These are phyloP conservation scores for Aquilaria yunnanensis DNA, from an alignment of 345 rosid species.

Conservation along the genomic window DNA sequence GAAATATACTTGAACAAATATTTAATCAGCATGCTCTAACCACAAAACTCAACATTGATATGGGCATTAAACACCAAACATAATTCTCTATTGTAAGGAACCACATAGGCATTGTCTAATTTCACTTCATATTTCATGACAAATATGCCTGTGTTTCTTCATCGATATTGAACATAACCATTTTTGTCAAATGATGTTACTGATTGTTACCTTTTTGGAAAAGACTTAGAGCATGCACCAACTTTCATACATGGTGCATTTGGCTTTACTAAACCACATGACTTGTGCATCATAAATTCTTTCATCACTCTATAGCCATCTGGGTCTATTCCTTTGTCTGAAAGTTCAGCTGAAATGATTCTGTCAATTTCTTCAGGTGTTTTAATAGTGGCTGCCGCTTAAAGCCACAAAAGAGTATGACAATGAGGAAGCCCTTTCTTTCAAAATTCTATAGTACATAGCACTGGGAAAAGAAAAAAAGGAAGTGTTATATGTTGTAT, in stretches of 20 bases:
- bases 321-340: background rate
- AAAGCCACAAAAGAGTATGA: background rate
- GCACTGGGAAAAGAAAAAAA: background rate
- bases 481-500: too few relatives aligned
- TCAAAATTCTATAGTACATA: constrained; percentile 3
- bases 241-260: background rate
- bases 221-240: background rate
- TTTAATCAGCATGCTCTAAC: background rate
- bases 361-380: background rate
- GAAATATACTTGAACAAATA: constrained; percentile 6
- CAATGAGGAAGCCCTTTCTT: constrained; percentile 7
- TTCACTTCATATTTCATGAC: background rate
- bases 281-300: constrained; percentile 6
- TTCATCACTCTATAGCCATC: background rate
- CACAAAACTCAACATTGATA: constrained; percentile 4
- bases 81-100: background rate
- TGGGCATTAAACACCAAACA: background rate
- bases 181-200: background rate
- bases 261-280: background rate
- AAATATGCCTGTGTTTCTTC: background rate
- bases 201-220: background rate
- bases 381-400: background rate
- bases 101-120: constrained; percentile 9
- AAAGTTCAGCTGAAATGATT: background rate
- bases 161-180: background rate